phyloP scores from a whole-genome alignment of 345 rosid genomes.

The Camelina hispida region DNA sequence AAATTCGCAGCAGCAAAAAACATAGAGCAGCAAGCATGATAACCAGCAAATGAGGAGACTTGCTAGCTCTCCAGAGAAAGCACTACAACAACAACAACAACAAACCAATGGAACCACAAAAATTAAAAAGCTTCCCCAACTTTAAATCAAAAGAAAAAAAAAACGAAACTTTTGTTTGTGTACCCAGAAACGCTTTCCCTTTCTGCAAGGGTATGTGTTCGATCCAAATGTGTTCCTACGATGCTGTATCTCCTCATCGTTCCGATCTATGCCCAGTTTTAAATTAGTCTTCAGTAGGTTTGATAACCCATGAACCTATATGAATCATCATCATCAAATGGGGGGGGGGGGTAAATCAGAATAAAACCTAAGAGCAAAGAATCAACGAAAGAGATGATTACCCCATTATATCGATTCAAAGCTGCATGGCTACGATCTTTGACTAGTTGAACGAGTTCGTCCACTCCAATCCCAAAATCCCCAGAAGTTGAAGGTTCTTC shows the following conservation, averaged over 20 bases:
- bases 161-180: not conserved
- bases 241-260: slow-evolving; percentile 56
- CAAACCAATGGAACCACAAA: not conserved
- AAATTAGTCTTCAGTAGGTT: slow-evolving; percentile 54
- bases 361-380: not conserved
- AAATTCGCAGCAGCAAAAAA: slow-evolving; percentile 60
- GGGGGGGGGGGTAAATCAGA: slow-evolving; percentile 20
- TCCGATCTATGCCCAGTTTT: slow-evolving; percentile 55
- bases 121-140: too few relatives aligned
- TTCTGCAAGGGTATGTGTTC: slow-evolving; percentile 74
- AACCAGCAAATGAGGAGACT: slow-evolving; percentile 66
- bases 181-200: slow-evolving; percentile 76
- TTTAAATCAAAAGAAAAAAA: too few relatives aligned
- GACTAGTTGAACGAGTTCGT: slow-evolving; percentile 62
- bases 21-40: slow-evolving; percentile 66
- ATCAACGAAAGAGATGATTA: slow-evolving; percentile 13
- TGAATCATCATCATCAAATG: slow-evolving; percentile 1
- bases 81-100: too few relatives aligned
- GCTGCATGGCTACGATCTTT: slow-evolving; percentile 56
- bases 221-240: slow-evolving; percentile 73
- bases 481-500: slow-evolving; percentile 40
- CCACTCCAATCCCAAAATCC: slow-evolving; percentile 59
- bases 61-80: slow-evolving; percentile 87
- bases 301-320: slow-evolving; percentile 68
- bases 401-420: slow-evolving; percentile 63